Percentiles rank a stretch among this genome's conserved stretches.
Evolutionary conservation across 164 flowering plant species (phyloP).

Genomic region (Amborella trichopoda): DNA sequence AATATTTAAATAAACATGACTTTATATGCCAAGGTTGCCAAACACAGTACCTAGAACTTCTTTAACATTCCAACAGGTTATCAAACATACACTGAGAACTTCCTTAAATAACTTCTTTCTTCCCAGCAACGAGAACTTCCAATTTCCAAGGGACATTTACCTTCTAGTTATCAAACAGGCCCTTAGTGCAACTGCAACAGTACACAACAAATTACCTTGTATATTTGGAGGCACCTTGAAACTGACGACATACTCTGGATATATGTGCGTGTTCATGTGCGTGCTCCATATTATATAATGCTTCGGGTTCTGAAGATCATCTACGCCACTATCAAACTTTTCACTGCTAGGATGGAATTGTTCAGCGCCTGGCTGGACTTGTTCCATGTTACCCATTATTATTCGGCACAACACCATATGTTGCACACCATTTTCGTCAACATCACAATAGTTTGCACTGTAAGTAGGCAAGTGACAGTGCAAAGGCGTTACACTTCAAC

Average conservation of each 20-base stretch:
- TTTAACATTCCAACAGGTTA: too few relatives aligned
- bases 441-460: slow-evolving; percentile 20
- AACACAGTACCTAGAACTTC: background rate
- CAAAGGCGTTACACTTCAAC: background rate
- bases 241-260: slow-evolving; percentile 37
- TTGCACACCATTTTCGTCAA: slow-evolving; percentile 29
- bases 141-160: too few relatives aligned
- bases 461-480: background rate
- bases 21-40: background rate
- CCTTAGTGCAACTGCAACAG: background rate
- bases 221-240: slow-evolving; percentile 26
- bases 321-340: slow-evolving; percentile 47
- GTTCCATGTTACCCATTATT: slow-evolving; percentile 39
- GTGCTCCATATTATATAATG: slow-evolving; percentile 40
- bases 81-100: too few relatives aligned
- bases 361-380: slow-evolving; percentile 27
- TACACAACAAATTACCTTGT: slow-evolving; percentile 13
- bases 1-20: background rate
- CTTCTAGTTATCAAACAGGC: too few relatives aligned
- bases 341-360: slow-evolving; percentile 33
- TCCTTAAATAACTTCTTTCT: too few relatives aligned
- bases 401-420: slow-evolving; percentile 45
- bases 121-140: too few relatives aligned
- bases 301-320: slow-evolving; percentile 23
- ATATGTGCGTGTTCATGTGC: slow-evolving; percentile 40